Percentiles rank a stretch among this genome's conserved stretches.
These are phyloP conservation scores for Chrysosporium keratinophilum DNA, from an alignment of 2,329 filamentous ascomycete genomes.

Conservation along the genomic window DNA sequence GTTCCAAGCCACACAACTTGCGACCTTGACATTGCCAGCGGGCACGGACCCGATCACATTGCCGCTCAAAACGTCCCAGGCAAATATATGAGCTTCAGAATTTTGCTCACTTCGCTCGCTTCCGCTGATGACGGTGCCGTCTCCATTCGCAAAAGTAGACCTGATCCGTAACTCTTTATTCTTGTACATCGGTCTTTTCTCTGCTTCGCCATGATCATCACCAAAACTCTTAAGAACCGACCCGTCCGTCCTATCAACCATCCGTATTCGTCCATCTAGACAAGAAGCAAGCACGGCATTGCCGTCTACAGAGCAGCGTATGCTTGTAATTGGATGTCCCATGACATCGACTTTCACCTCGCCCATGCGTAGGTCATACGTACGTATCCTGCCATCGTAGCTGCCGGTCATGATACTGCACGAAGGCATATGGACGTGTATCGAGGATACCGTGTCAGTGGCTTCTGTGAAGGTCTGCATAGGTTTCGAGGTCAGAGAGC, in stretches of 20 bases:
- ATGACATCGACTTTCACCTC: conserved; percentile 60
- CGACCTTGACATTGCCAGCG: conserved; percentile 34
- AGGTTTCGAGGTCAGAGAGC: conserved; percentile 33
- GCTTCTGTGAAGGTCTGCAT: conserved; percentile 36
- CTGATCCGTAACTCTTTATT: conserved; percentile 67
- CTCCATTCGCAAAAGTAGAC: conserved; percentile 62
- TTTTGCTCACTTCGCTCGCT: conserved; percentile 35
- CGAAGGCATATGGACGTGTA: conserved; percentile 31
- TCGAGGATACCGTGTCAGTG: conserved; percentile 33
- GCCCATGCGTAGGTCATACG: conserved; percentile 75
- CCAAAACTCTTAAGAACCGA: conserved; percentile 62
- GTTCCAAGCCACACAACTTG: conserved; percentile 40
- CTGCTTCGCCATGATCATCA: conserved; percentile 24
- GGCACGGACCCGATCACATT: conserved; percentile 53
- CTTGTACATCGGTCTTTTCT: conserved; percentile 28
- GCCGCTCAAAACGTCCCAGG: conserved; percentile 76
- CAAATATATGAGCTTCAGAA: conserved; percentile 35
- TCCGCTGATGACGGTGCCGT: conserved; percentile 68
- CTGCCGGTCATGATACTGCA: conserved; percentile 58
- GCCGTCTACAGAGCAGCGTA: conserved; percentile 60
- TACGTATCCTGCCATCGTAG: conserved; percentile 71
- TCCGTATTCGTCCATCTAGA: conserved; percentile 63
- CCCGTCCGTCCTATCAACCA: conserved; percentile 71
- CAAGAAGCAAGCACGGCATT: conserved; percentile 63
- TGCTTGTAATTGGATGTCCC: conserved; percentile 58